Percentiles rank a stretch among this genome's conserved stretches.
phyloP scores from a whole-genome alignment of 1,284 basidiomycete genomes.

The Amylostereum areolatum region DNA sequence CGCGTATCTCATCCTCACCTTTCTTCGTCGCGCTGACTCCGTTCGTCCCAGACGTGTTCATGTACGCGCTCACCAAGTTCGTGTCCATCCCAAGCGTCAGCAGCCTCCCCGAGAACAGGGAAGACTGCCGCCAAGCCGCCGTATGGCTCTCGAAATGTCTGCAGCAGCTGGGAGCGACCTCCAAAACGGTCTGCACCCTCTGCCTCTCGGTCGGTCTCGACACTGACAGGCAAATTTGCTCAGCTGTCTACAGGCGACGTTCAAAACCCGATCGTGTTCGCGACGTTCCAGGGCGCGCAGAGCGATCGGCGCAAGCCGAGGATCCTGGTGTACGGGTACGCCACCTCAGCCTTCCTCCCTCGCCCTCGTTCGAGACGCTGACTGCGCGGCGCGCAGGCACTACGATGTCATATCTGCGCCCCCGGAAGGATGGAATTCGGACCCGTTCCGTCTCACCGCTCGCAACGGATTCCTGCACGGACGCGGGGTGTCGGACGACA shows the following conservation, averaged over 20 bases:
- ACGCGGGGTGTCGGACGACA: conserved; percentile 87
- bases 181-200: conserved; percentile 55
- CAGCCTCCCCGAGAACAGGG: conserved; percentile 58
- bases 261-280: conserved; percentile 80
- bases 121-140: conserved; percentile 90
- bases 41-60: conserved; percentile 49
- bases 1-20: not conserved
- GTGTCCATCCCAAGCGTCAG: conserved; percentile 86
- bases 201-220: not conserved
- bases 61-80: conserved; percentile 79
- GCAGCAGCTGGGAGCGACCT: conserved; percentile 77
- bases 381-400: conserved; percentile 43
- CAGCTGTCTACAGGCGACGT: conserved; percentile 62
- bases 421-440: conserved; percentile 71
- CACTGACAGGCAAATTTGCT: not conserved
- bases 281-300: conserved; percentile 71
- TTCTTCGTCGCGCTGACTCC: not conserved
- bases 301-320: conserved; percentile 54
- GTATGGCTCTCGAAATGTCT: conserved; percentile 87
- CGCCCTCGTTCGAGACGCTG: not conserved
- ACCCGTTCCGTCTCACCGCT: conserved; percentile 81
- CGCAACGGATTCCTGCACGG: conserved; percentile 93
- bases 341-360: not conserved
- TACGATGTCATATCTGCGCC: conserved; percentile 90
- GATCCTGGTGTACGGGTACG: conserved; percentile 82